phyloP scores from a whole-genome alignment of 106 monocot genomes.

The Dendrobium officinale region DNA sequence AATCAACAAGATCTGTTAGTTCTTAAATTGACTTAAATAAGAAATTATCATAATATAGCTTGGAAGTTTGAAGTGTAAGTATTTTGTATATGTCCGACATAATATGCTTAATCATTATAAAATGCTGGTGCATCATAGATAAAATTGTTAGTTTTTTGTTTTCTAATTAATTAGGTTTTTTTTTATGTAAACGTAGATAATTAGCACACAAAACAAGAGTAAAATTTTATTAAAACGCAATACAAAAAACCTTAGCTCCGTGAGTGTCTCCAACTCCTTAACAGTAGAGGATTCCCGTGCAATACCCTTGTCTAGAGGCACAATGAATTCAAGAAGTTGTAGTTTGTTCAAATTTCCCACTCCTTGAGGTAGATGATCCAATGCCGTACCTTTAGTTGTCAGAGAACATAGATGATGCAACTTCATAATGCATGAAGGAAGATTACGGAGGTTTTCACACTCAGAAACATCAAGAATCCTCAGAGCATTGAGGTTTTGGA shows the following conservation, averaged over 20 bases:
- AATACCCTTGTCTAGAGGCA: background rate
- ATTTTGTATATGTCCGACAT: no score
- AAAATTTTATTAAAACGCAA: background rate
- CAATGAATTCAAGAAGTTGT: background rate
- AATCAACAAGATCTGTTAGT: no score
- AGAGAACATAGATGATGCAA: background rate
- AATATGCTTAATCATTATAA: no score
- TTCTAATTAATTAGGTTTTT: no score
- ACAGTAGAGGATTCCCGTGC: background rate
- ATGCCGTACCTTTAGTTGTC: background rate
- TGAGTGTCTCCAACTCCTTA: background rate
- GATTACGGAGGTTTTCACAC: background rate
- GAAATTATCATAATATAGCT: no score
- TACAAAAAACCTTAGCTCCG: background rate
- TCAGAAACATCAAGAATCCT: background rate
- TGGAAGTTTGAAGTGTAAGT: no score
- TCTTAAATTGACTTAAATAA: no score
- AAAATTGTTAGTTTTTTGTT: no score
- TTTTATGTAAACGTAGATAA: no score
- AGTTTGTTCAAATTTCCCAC: background rate
- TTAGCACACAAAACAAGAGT: background rate
- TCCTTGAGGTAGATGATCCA: background rate
- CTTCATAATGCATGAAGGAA: background rate
- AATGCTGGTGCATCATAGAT: no score
- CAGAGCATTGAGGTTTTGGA: slow-evolving; percentile 3